Evolutionary conservation across 345 rosid genomes (phyloP).

Genomic region (Geranium brycei): DNA sequence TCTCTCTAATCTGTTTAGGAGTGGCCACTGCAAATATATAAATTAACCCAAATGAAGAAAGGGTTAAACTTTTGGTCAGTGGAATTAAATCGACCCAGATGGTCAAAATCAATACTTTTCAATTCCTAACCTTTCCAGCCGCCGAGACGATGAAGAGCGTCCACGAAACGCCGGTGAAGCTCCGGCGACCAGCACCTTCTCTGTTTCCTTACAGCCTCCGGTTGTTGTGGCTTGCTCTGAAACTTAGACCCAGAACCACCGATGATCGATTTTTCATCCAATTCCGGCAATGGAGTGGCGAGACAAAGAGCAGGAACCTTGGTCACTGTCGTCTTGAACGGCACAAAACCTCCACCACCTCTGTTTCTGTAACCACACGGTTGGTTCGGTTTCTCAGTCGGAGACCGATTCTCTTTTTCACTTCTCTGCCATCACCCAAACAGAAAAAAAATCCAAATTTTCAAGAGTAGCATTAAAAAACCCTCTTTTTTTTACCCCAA

Average conservation of each 20-base stretch:
- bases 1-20: no score
- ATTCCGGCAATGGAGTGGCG: slow-evolving; percentile 25
- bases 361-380: no score
- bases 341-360: not conserved
- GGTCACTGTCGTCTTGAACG: slow-evolving; percentile 4
- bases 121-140: slow-evolving; percentile 50
- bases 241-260: slow-evolving; percentile 15
- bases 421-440: slow-evolving; percentile 16
- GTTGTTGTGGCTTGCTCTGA: slow-evolving; percentile 15
- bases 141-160: slow-evolving; percentile 60
- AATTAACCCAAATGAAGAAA: no score
- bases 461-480: slow-evolving; percentile 20
- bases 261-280: slow-evolving; percentile 10
- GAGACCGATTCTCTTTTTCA: slow-evolving; percentile 6
- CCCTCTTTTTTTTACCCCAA: slow-evolving; percentile 8
- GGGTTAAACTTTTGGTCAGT: no score
- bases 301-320: slow-evolving; percentile 26
- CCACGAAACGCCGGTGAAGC: slow-evolving; percentile 57
- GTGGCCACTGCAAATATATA: no score
- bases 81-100: not conserved
- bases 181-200: slow-evolving; percentile 76
- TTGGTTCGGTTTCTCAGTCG: no score
- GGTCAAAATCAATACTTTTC: slow-evolving; percentile 1
- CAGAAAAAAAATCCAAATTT: slow-evolving; percentile 27
- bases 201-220: slow-evolving; percentile 32